Evolutionary conservation across 2,329 filamentous ascomycete genomes (phyloP), one percentile per base, ranked within the genome.

Genomic region (Shiraia bambusicola): DNA sequence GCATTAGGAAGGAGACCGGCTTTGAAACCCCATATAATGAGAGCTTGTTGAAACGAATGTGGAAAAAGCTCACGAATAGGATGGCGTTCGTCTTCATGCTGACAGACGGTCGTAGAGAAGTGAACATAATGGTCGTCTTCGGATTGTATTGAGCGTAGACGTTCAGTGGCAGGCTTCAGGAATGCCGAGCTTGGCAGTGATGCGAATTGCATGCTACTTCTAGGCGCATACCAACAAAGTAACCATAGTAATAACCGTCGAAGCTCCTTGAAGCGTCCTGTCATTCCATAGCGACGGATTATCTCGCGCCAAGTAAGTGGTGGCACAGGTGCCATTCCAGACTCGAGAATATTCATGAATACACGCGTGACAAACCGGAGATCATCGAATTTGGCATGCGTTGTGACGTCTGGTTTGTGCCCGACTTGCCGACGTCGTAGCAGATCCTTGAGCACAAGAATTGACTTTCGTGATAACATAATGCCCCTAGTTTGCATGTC

Each of bases 221-320:
- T 54, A 2, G 60, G 61, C 6, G 62, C 60, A 22, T 70, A 70
- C 61, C 63, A 69, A 34, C 50, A 58, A 4, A 72, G 69, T 3
- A 86, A 70, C 78, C 73, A 78, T 30, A 77, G 52, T 10, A 75
- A 69, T 17, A 83, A 67, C 15, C 72, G 71, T 43, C 72, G 70
- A 6, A 84, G 65, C 24, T 79, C 76, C 11, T 73, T 57, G 55
- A 80, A 74, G 12, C 73, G 70, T 6, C 75, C 69, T 7, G 69
- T 60, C 77, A 81, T 83, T 3, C 82, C 83, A 32, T 80, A 73
- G 19, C 81, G 75, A 32, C 78, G 78, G 29, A 86, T 56, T 8
- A 83, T 69, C 56, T 84, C 80, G 33, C 68, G 63, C 83, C 82
- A 86, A 12, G 69, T 56, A 17, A 49, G 63, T 3, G 70, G 64